phyloP scores from a whole-genome alignment of 257 asterid genomes.

The Coffea canephora region DNA sequence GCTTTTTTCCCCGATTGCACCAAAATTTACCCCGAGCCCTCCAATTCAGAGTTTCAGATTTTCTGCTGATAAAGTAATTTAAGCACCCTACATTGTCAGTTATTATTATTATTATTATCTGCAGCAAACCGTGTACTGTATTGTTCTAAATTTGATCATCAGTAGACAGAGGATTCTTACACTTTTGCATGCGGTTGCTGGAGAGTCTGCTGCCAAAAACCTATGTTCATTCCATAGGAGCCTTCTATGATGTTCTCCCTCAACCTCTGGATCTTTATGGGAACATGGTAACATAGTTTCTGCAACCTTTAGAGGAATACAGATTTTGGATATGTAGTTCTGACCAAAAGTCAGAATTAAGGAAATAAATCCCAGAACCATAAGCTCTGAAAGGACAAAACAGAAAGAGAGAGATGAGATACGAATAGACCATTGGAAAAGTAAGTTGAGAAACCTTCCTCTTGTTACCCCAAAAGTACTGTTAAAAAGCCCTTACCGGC shows the following conservation, averaged over 20 bases:
- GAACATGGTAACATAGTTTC: constrained; percentile 81
- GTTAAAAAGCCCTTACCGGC: constrained; percentile 43
- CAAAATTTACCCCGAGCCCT: no score
- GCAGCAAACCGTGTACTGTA: not conserved
- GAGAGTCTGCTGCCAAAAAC: constrained; percentile 43
- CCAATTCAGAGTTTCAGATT: no score
- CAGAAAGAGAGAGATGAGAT: not conserved
- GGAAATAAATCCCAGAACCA: constrained; percentile 95
- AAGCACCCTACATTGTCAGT: not conserved
- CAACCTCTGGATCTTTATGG: not conserved
- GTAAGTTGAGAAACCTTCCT: not conserved
- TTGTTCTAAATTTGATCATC: not conserved
- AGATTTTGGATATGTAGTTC: constrained; percentile 64
- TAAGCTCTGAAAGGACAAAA: constrained; percentile 63
- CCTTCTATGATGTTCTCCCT: constrained; percentile 46
- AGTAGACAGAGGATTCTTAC: constrained; percentile 25
- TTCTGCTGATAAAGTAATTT: not conserved
- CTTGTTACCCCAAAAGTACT: not conserved
- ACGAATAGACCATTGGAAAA: not conserved
- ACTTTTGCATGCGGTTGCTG: constrained; percentile 35
- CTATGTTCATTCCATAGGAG: constrained; percentile 55
- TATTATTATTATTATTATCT: not conserved
- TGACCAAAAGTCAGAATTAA: constrained; percentile 83
- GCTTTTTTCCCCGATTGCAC: no score
- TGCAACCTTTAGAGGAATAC: constrained; percentile 55